Evolutionary conservation across 2,329 filamentous ascomycete species (phyloP).

Genomic region (Xylaria sp.): DNA sequence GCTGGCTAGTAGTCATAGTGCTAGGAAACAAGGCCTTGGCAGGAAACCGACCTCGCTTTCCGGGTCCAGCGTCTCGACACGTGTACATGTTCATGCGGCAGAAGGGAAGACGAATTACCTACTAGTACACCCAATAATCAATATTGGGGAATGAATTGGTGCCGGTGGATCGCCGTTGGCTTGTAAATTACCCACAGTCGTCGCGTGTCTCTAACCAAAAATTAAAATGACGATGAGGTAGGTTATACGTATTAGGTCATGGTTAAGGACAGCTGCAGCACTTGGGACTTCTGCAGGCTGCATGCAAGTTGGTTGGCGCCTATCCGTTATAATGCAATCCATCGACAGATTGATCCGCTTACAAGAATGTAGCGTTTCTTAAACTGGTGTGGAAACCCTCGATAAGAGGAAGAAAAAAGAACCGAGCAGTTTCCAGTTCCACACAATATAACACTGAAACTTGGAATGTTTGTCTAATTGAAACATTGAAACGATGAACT

Average conservation of each 20-base stretch:
- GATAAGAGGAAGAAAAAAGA: neutral
- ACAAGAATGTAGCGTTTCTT: slow-evolving; percentile 10
- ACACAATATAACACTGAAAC: neutral
- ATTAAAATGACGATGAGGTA: neutral
- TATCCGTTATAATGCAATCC: slow-evolving; percentile 11
- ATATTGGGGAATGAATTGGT: slow-evolving; percentile 9
- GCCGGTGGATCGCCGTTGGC: slow-evolving; percentile 20
- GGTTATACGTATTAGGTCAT: neutral
- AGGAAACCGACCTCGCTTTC: slow-evolving; percentile 18
- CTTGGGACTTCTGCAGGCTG: neutral
- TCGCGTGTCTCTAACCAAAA: neutral
- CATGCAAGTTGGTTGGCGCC: neutral
- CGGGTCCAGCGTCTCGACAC: slow-evolving; percentile 27
- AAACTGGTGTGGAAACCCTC: neutral
- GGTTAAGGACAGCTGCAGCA: neutral
- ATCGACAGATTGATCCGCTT: neutral
- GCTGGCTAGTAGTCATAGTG: neutral
- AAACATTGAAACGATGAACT: slow-evolving; percentile 1
- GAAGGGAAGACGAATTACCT: slow-evolving; percentile 9
- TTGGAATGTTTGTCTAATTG: neutral
- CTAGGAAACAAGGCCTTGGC: slow-evolving; percentile 21
- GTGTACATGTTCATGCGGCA: slow-evolving; percentile 34
- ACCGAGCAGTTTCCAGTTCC: neutral
- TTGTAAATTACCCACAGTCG: slow-evolving; percentile 9
- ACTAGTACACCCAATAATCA: neutral